These are phyloP conservation scores for Crataegus laevigata DNA, from an alignment of 306 rosid genomes.

Conservation along the genomic window DNA sequence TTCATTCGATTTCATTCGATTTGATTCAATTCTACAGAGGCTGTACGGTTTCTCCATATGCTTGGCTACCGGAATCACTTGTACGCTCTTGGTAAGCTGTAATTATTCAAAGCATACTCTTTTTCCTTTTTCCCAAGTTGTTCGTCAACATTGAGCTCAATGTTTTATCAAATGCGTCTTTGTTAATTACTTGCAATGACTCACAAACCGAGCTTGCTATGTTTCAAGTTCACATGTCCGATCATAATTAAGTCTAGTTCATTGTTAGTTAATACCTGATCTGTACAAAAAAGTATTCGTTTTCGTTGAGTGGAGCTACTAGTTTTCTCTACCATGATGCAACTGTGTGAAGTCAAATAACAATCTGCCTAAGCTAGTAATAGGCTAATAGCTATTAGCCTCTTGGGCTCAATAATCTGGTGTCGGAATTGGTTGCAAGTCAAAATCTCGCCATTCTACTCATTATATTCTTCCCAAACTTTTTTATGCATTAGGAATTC, in stretches of 20 bases:
- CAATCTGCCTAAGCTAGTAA: background rate
- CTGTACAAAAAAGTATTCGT: background rate
- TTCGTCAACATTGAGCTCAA: background rate
- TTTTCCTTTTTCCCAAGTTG: background rate
- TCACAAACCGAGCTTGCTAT: background rate
- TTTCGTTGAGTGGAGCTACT: background rate
- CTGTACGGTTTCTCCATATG: constrained; percentile 84
- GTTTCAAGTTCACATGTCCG: background rate
- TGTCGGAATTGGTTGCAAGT: background rate
- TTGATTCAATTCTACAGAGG: constrained; percentile 46
- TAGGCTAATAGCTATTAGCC: no score
- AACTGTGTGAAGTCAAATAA: background rate
- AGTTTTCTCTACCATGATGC: background rate
- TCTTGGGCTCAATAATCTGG: background rate
- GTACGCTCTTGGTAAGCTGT: constrained; percentile 69
- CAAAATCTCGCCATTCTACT: background rate
- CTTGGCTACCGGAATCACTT: constrained; percentile 74
- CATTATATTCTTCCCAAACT: background rate
- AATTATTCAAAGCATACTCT: background rate
- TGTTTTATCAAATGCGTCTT: no score
- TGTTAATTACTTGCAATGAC: no score
- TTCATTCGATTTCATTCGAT: background rate
- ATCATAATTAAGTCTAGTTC: background rate
- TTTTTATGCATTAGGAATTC: no score
- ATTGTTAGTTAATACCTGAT: background rate